phyloP scores from a whole-genome alignment of 2,329 filamentous ascomycete genomes.

The Alternaria sp. region DNA sequence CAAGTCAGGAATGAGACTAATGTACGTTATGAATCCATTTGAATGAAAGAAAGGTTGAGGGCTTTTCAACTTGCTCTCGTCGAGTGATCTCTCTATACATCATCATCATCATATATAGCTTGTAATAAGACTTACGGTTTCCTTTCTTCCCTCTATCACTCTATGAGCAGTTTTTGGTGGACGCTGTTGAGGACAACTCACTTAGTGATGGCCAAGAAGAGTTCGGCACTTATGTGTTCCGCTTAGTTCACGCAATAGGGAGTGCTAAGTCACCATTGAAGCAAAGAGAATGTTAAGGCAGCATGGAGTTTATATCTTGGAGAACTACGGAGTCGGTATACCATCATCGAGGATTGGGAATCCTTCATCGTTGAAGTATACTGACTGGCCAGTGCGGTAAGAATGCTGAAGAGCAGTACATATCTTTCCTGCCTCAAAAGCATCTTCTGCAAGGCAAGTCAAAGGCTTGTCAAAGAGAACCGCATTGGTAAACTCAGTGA shows the following conservation, averaged over 20 bases:
- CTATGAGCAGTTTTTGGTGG: no score
- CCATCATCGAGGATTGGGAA: background rate
- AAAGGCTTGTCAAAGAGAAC: background rate
- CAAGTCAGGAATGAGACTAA: background rate
- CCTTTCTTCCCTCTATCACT: background rate
- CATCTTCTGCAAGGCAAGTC: constrained; percentile 13
- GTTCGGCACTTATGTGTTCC: no score
- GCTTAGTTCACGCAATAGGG: no score
- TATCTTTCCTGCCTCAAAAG: constrained; percentile 15
- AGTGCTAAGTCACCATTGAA: no score
- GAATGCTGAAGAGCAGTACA: constrained; percentile 14
- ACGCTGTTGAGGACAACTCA: no score
- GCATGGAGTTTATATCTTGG: no score
- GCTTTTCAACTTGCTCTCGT: background rate
- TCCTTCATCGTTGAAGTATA: constrained; percentile 14
- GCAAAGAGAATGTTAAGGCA: no score
- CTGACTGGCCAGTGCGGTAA: constrained; percentile 6
- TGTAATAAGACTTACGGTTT: background rate
- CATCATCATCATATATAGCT: background rate
- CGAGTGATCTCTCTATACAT: background rate
- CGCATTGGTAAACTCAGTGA: background rate
- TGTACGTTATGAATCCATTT: background rate
- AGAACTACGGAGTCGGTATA: background rate
- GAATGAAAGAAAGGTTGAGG: background rate
- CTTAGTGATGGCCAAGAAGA: no score